These are phyloP conservation scores for Trichoderma sp. DNA, from an alignment of 2,329 filamentous ascomycete species.

Conservation along the genomic window DNA sequence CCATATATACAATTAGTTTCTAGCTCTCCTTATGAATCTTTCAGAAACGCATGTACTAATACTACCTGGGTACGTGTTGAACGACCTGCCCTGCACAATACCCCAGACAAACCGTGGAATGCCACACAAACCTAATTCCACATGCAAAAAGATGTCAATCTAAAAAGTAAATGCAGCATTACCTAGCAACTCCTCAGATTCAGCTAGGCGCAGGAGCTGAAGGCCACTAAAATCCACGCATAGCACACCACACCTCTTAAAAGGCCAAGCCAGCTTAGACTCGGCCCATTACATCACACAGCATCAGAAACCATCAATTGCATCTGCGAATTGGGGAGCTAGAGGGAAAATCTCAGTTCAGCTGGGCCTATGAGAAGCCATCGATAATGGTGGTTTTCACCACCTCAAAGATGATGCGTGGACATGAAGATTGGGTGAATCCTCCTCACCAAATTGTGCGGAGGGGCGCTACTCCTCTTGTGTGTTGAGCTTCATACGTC, in stretches of 20 bases:
- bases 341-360: background rate
- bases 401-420: background rate
- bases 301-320: background rate
- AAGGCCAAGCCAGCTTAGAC: background rate
- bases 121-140: background rate
- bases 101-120: background rate
- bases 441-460: background rate
- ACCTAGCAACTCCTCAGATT: background rate
- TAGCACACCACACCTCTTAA: background rate
- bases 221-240: background rate
- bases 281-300: slow-evolving; percentile 16
- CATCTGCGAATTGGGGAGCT: background rate
- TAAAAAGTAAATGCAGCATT: background rate
- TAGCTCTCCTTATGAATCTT: background rate
- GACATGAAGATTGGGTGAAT: background rate
- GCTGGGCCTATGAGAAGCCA: background rate
- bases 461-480: background rate
- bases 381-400: background rate
- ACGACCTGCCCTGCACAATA: background rate
- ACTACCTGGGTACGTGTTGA: background rate
- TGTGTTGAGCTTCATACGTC: slow-evolving; percentile 2
- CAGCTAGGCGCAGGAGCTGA: slow-evolving; percentile 1
- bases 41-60: background rate
- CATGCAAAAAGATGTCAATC: background rate
- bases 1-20: background rate